Conservation (phyloP, 2,329 filamentous ascomycete genomes). For the Rugonectria rugulosa region DNA sequence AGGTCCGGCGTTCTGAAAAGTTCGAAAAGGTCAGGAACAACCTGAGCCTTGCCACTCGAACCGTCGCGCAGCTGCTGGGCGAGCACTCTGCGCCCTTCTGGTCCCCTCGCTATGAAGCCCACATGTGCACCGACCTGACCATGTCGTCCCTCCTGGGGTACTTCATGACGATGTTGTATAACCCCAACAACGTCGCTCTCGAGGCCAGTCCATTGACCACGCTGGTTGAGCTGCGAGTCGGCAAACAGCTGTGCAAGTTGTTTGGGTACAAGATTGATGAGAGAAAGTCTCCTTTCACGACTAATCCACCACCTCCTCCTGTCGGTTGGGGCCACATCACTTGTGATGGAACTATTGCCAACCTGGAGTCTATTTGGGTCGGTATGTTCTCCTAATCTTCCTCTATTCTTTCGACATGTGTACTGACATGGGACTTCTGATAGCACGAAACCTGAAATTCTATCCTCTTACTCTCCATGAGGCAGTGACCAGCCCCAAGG, state of each 20-base stretch:
- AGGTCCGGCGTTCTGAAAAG: slow-evolving; percentile 42
- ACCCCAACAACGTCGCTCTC: slow-evolving; percentile 57
- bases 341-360: slow-evolving; percentile 54
- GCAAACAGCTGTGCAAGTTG: slow-evolving; percentile 53
- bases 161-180: slow-evolving; percentile 59
- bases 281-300: slow-evolving; percentile 34
- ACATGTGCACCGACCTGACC: slow-evolving; percentile 54
- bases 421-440: slow-evolving; percentile 18
- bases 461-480: slow-evolving; percentile 50
- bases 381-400: slow-evolving; percentile 25
- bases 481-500: slow-evolving; percentile 41
- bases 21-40: slow-evolving; percentile 45
- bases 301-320: slow-evolving; percentile 19
- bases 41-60: slow-evolving; percentile 45
- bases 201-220: slow-evolving; percentile 56
- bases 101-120: slow-evolving; percentile 54
- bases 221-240: slow-evolving; percentile 52
- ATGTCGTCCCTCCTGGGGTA: slow-evolving; percentile 55
- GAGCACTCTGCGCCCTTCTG: slow-evolving; percentile 55
- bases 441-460: slow-evolving; percentile 56
- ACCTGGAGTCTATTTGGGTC: slow-evolving; percentile 56
- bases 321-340: slow-evolving; percentile 55
- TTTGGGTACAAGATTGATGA: slow-evolving; percentile 52
- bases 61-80: slow-evolving; percentile 48
- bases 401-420: not conserved